Percentiles rank a stretch among this genome's conserved stretches.
Evolutionary conservation across 148 eudicot genomes (phyloP).

Genomic region (Limonium bicolor): DNA sequence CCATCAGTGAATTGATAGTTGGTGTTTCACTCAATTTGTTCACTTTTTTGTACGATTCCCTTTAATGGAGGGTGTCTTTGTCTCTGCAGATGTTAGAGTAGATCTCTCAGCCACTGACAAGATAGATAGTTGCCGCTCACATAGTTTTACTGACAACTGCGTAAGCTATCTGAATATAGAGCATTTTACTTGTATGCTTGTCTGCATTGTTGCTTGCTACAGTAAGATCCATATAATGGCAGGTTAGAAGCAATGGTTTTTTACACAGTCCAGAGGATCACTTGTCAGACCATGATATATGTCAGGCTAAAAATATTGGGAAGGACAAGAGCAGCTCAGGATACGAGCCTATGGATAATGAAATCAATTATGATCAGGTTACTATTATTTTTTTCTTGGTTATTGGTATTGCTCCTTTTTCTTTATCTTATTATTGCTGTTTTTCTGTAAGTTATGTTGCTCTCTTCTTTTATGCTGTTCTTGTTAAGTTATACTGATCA

Average conservation of each 20-base stretch:
- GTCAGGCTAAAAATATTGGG: constrained; percentile 9
- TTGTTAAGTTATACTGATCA: no score
- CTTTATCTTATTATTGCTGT: no score
- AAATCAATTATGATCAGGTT: constrained; percentile 78
- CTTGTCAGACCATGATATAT: constrained; percentile 18
- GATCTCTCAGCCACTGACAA: constrained; percentile 14
- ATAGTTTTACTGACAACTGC: constrained; percentile 30
- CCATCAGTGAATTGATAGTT: no score
- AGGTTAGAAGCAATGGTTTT: constrained; percentile 55
- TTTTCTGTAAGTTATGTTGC: no score
- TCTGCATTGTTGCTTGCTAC: constrained; percentile 15
- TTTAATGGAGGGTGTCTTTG: neutral
- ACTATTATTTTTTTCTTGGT: neutral
- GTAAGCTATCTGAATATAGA: constrained; percentile 79
- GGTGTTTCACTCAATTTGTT: neutral
- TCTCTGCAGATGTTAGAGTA: constrained; percentile 30
- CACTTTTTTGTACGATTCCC: neutral
- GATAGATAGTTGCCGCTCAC: constrained; percentile 14
- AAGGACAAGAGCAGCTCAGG: constrained; percentile 18
- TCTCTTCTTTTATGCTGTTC: no score
- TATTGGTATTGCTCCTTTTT: no score
- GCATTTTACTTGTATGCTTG: constrained; percentile 8
- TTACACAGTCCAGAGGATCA: constrained; percentile 22
- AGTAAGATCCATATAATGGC: constrained; percentile 16
- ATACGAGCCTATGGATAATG: constrained; percentile 23